Base-by-base conservation (phyloP, 805 yeast genomes). In the Wickerhamiella brachini region DNA sequence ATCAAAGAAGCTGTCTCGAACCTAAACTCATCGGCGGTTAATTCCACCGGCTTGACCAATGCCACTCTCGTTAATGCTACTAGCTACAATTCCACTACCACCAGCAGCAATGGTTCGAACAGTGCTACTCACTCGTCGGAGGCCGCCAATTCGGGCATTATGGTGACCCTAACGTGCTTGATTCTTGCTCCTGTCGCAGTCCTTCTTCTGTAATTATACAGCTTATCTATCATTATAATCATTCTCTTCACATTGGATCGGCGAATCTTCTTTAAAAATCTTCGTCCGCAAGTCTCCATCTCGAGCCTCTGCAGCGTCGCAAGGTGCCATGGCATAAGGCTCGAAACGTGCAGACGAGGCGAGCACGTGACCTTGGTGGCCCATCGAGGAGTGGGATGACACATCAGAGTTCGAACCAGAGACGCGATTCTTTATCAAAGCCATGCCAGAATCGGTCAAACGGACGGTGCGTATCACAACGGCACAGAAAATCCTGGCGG, bases 391-490 rank as follows among this genome's bases (percentile, higher is more conserved):
- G 41, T 9, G 10, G 7, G 20, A 37, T 37, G 41, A 37, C 41
- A 37, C 20, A 37, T 15, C 41, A 37, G 5, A 7, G 20, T 9
- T 20, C 41, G 13, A 7, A 9, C 20, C 20, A 29, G 20, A 37
- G 20, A 37, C 41, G 41, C 41, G 41, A 37, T 37, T 37, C 20
- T 21, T 12, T 41, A 18, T 41, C 24, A 41, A 10, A 20, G 23
- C 38, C 47, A 58, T 56, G 59, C 57, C 54, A 42, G 58, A 61
- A 49, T 60, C 61, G 76, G 83, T 84, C 41, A 83, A 86, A 69
- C 80, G 97, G 73, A 86, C 90, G 18, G 78, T 89, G 52, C 81
- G 95, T 68, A 78, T 89, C 61, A 83, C 86, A 52, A 90, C 97
- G 23, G 78, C 79, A 55, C 97, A 90, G 70, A 83, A 81, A 62